Evolutionary conservation across 2,329 filamentous ascomycete genomes (phyloP), one percentile per base, ranked within the genome.

Genomic region (Hypocrella siamensis): DNA sequence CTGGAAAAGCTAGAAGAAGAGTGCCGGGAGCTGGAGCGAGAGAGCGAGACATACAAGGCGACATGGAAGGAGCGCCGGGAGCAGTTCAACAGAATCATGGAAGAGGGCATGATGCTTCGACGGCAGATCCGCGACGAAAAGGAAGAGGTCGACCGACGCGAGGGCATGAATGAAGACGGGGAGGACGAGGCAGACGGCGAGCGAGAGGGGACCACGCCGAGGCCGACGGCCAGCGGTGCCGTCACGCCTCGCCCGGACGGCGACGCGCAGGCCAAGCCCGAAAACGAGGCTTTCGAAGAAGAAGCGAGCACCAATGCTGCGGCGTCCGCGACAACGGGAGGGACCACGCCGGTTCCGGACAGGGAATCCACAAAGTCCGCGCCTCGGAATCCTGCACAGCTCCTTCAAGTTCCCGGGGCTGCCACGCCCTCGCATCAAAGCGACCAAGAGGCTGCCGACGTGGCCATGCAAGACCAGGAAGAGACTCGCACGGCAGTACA

Each of bases 51-150:
- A 24, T 92, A 92, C 51, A 79, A 74, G 30, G 70, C 67, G 40
- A 90, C 83, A 1, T 94, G 86, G 86, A 64, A 70, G 26, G 85
- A 93, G 55, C 68, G 88, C 25, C 65, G 79, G 39, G 80, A 84
- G 43, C 84, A 93, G 55, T 93, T 94, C 53, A 81, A 78, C 35
- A 70, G 74, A 34, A 86, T 96, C 46, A 81, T 93, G 49, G 81
- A 86, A 37, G 88, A 94, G 59, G 84, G 84, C n/a, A 80, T 81
- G 70, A 67, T 82, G 40, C 67, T 96, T 52, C 65, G 86, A 35
- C 68, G 82, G 30, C 66, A 92, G 51, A 93, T 96, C 47, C 75
- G 85, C 38, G 86, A 93, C 47, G 88, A 94, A 63, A 93, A 93
- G 58, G 86, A 93, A 52, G 85, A 93, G 56, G 82, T 90, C 0